A percentile compares a stretch with the other conserved stretches of the same genome.
These are phyloP conservation scores for Lophium mytilinum DNA, from an alignment of 495 filamentous ascomycete species.

Conservation along the genomic window DNA sequence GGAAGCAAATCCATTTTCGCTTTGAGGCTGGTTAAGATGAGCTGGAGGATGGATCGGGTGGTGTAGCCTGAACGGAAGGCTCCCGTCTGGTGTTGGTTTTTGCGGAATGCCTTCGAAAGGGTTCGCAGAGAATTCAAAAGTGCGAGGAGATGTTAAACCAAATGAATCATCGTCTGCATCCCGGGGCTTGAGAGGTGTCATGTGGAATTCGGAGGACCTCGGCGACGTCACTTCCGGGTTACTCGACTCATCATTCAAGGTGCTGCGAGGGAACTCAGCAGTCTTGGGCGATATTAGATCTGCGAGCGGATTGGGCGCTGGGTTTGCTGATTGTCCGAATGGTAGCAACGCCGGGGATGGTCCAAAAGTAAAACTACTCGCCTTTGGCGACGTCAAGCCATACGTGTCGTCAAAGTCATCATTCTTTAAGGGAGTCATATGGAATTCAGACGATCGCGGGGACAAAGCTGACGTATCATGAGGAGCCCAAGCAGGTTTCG, in stretches of 20 bases:
- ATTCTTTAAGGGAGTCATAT: conserved; percentile 25
- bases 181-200: conserved; percentile 21
- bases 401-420: conserved; percentile 23
- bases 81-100: conserved; percentile 10
- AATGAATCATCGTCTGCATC: conserved; percentile 15
- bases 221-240: conserved; percentile 12
- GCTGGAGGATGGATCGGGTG: conserved; percentile 22
- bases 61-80: conserved; percentile 6
- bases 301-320: background rate
- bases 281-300: conserved; percentile 11
- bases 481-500: too few species aligned
- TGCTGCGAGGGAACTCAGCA: conserved; percentile 18
- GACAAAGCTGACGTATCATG: background rate
- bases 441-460: conserved; percentile 28
- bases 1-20: conserved; percentile 19
- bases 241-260: background rate
- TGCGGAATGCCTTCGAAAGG: background rate
- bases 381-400: conserved; percentile 29
- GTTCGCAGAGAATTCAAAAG: conserved; percentile 12
- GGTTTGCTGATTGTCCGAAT: conserved; percentile 8
- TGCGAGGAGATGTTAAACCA: conserved; percentile 18
- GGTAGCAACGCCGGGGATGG: conserved; percentile 5
- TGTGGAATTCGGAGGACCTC: conserved; percentile 22
- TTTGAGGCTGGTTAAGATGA: conserved; percentile 12
- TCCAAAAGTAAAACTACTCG: conserved; percentile 21